Conservation (phyloP, 2,329 filamentous ascomycete genomes). For the Magnaporthales sp. region DNA sequence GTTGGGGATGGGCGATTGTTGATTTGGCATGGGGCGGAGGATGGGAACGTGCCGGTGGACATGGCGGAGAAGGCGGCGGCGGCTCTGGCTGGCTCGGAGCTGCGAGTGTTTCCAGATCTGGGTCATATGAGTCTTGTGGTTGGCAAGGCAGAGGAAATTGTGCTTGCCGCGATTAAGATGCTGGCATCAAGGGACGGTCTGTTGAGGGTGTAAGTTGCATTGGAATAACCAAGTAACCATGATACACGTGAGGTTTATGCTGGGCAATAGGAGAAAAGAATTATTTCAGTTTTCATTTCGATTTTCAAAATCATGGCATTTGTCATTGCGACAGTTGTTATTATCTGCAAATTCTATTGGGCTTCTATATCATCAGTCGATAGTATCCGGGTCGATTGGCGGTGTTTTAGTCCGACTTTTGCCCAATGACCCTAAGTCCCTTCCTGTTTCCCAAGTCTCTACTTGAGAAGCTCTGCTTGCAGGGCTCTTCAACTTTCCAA, state of each 20-base stretch:
- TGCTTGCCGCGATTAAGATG: neutral
- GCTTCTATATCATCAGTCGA: no score
- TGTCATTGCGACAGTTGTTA: no score
- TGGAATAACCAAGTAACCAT: no score
- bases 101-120: slow-evolving; percentile 4
- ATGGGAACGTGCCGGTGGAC: slow-evolving; percentile 14
- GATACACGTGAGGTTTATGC: no score
- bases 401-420: no score
- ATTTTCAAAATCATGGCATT: no score
- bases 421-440: neutral
- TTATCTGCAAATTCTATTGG: no score
- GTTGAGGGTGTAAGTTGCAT: no score
- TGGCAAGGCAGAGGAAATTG: neutral
- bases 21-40: slow-evolving; percentile 15
- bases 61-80: slow-evolving; percentile 15
- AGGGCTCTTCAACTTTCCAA: no score
- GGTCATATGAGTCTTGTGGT: neutral
- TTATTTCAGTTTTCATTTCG: no score
- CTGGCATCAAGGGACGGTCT: neutral
- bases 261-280: no score
- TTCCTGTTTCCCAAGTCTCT: neutral
- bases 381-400: no score
- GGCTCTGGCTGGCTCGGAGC: slow-evolving; percentile 11
- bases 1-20: slow-evolving; percentile 10
- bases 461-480: neutral